Evolutionary conservation across 2,329 filamentous ascomycete species (phyloP), one percentile per base, ranked within the genome.

Genomic region (Arthrobotrys entomopaga): DNA sequence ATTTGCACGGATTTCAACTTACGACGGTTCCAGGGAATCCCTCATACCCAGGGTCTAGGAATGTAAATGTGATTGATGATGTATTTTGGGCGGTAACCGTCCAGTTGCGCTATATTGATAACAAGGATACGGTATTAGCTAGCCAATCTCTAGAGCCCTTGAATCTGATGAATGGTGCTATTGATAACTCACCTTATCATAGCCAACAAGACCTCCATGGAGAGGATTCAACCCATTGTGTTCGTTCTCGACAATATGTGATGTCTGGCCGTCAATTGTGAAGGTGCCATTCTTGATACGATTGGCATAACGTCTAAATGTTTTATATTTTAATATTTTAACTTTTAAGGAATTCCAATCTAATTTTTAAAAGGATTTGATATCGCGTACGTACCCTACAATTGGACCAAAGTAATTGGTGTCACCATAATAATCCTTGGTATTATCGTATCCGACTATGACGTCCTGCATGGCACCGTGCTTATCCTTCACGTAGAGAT

Each of bases 81-180:
- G 83, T 81, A 10, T 87, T 88, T 81, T 92, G 86, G 1, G 89
- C 83, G n/a, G 89, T 86, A 20, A 93, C 88, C 26, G 89, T 91
- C 81, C 91, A 94, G 82, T 93, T 91, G 77, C 90, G 86, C 82
- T 86, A 91, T 80, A 93, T n/a, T n/a, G 90, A 89, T 91, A 92
- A 29, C 4, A 48, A 60, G 29, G 1, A 34, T n/a, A 34, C 10
- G 29, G 29, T 79, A 78, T 54, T 38, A 54, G 34, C 34, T 8
- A 46, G n/a, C 15, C 34, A 65, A 42, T 53, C 48, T 48, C 22
- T 49, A 60, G 56, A 20, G 11, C 20, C 8, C 19, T 61, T 26
- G 7, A n/a, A 42, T 46, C 16, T 5, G 4, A n/a, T 10, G 6
- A 46, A 46, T 3, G 8, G 2, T 10, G 38, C 16, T 24, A 48